Base-by-base conservation (phyloP, 495 filamentous ascomycete genomes). In the Tetracladium marchalianum region DNA sequence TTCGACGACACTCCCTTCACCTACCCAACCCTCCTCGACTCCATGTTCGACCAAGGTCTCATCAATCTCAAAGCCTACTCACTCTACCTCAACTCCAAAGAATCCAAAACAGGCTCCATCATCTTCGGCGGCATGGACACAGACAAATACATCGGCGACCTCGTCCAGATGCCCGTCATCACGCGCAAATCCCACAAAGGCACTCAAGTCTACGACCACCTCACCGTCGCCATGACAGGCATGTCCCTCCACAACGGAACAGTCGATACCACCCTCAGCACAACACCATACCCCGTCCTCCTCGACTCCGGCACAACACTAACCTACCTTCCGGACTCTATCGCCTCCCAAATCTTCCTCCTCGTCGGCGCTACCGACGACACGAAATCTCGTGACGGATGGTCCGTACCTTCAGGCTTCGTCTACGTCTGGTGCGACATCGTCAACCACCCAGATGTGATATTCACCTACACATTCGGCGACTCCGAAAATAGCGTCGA, bases 91-190 rank as follows among this genome's bases (percentile, higher is more conserved):
- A 55, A 77, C 59, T 70, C 74, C 52, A 58, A 69, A 6, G 66
- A 79, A 22, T 70, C 84, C 38, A 76, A 73, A 38, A 78, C 81
- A 1, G 92, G 92, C 13, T 76, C 76, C 27, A 82, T 98, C 46
- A 70, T 98, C 27, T 96, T 98, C 54, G 92, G 92, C 35, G 93
- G 90, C 27, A 75, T 96, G 27, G 84, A 98, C 59, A 85, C 78
- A 0, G 75, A 76, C 44, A 96, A 95, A 62, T 98, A 82, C 63
- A 72, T 75, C 35, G 92, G 89, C 32, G 53, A 68, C 11, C 76
- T 98, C 2, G 52, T 75, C 33, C 81, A 80, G 4, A 61, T 97
- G 1, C 85, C 87, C 16, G 76, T 97, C 31, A 32, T 53, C 0
- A 35, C 34, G 2, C 13, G 34, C 3, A 32, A 35, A 11, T 18